These are phyloP conservation scores for Carex cristatella DNA, from an alignment of 176 grass and related monocot genomes.

Conservation along the genomic window DNA sequence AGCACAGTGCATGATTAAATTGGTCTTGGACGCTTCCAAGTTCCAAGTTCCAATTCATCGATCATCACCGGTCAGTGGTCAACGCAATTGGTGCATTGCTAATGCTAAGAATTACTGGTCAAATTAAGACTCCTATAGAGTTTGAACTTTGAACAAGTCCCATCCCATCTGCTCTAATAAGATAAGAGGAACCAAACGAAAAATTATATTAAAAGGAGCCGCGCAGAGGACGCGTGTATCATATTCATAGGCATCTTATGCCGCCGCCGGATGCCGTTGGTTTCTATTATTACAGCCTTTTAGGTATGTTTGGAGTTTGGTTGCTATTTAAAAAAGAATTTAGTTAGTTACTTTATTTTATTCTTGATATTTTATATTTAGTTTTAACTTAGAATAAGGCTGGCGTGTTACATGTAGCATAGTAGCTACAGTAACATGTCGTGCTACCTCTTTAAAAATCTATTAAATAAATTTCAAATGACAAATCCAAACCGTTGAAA, in stretches of 20 bases:
- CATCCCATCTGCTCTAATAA: neutral
- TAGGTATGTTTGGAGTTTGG: too few species aligned
- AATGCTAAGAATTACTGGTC: neutral
- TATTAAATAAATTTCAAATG: too few species aligned
- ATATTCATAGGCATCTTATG: neutral
- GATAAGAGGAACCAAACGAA: neutral
- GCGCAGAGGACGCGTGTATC: neutral
- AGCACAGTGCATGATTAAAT: neutral
- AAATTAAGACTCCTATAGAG: conserved; percentile 10
- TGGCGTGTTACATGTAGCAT: too few species aligned
- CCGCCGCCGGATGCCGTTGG: neutral
- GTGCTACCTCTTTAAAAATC: too few species aligned
- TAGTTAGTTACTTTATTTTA: too few species aligned
- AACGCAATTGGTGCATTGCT: neutral
- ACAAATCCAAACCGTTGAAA: too few species aligned
- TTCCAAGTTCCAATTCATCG: too few species aligned
- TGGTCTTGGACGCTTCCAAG: neutral
- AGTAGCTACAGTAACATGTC: too few species aligned
- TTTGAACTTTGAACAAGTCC: conserved; percentile 7
- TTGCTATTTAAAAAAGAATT: too few species aligned
- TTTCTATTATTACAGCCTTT: too few species aligned
- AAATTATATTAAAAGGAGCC: neutral
- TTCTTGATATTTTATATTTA: too few species aligned
- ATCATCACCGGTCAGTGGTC: neutral
- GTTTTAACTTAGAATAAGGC: too few species aligned